Evolutionary conservation across 768 basidiomycete genomes (phyloP).

Genomic region (Rhodosporidiobolus sp.): DNA sequence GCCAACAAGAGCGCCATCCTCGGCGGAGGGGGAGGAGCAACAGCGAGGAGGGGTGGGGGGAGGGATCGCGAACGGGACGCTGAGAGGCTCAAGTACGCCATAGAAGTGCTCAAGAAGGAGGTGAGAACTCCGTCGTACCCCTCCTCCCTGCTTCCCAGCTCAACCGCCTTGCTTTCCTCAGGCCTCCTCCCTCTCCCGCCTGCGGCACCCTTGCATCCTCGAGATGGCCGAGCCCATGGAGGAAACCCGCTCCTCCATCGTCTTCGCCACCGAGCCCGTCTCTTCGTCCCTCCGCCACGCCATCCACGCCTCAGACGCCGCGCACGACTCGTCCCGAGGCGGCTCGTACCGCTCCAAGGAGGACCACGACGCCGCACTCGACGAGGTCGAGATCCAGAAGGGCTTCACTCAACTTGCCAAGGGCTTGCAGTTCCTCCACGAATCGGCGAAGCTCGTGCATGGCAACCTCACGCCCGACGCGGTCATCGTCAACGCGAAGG

Average conservation of each 20-base stretch:
- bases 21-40: constrained; percentile 54
- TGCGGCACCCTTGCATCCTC: constrained; percentile 90
- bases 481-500: constrained; percentile 86
- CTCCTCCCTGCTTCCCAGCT: constrained; percentile 1
- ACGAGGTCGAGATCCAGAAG: constrained; percentile 98
- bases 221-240: constrained; percentile 98
- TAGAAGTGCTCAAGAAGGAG: constrained; percentile 88
- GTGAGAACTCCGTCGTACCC: constrained; percentile 52
- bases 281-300: constrained; percentile 75
- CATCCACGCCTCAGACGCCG: constrained; percentile 62
- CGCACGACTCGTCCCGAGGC: constrained; percentile 41
- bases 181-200: constrained; percentile 76
- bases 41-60: constrained; percentile 48
- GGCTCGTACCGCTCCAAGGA: constrained; percentile 35
- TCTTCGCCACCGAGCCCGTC: constrained; percentile 90
- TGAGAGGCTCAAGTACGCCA: constrained; percentile 63
- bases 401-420: constrained; percentile 76
- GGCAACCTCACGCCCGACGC: constrained; percentile 83
- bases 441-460: constrained; percentile 85
- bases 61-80: constrained; percentile 48
- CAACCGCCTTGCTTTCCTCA: constrained; percentile 46
- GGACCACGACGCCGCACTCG: constrained; percentile 68
- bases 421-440: constrained; percentile 69
- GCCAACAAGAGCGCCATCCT: constrained; percentile 78
- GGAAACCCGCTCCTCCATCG: constrained; percentile 80